Percentiles rank a stretch among this genome's conserved stretches.
Evolutionary conservation across 441 rosid species (phyloP).

Genomic region (Omphalea diandra): DNA sequence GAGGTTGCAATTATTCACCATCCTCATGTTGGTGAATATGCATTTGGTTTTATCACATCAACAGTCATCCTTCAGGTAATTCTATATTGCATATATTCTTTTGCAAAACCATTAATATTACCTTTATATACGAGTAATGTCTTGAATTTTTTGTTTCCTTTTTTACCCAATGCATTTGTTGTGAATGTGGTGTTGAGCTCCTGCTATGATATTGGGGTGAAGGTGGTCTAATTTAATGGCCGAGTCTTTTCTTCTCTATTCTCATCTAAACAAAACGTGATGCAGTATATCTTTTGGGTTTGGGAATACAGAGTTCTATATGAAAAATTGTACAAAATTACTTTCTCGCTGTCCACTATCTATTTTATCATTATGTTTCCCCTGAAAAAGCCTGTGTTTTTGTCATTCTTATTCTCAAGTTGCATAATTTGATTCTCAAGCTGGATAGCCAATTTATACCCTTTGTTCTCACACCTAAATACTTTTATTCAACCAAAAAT

Average conservation of each 20-base stretch:
- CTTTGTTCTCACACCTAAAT: too few species aligned
- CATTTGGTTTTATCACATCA: conserved; percentile 92
- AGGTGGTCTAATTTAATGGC: too few species aligned
- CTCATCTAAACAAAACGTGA: neutral
- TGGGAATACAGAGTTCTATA: neutral
- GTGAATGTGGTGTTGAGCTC: neutral
- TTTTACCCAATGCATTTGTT: neutral
- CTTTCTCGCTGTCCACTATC: neutral
- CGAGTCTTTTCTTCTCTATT: neutral
- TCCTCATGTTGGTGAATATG: conserved; percentile 94
- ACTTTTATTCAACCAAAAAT: too few species aligned
- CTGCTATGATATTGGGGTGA: neutral
- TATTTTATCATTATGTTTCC: neutral
- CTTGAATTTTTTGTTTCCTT: neutral
- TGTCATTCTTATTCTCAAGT: neutral
- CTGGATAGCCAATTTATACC: too few species aligned
- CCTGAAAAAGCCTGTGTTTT: neutral
- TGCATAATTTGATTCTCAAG: neutral
- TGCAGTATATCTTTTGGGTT: neutral
- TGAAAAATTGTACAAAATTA: neutral
- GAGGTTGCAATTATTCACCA: conserved; percentile 94
- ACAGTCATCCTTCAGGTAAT: conserved; percentile 81
- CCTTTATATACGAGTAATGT: conserved; percentile 1
- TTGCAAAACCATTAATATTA: conserved; percentile 1
- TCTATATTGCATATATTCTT: conserved; percentile 9